Conservation (phyloP, 2,329 filamentous ascomycete genomes). For the Colletotrichum sp. region DNA sequence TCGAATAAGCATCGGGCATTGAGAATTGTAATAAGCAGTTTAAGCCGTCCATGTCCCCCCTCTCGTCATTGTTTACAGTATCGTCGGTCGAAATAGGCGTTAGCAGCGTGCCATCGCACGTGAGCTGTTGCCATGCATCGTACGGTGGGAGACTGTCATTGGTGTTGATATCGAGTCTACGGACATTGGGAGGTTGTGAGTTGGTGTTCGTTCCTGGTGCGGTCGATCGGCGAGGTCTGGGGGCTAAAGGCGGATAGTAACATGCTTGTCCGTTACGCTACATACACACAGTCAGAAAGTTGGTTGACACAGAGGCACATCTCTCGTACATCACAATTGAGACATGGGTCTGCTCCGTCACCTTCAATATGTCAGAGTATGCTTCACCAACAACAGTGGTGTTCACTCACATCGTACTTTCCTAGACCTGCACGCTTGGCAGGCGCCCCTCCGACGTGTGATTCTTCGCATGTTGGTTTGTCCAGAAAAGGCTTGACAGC, state of each 20-base stretch:
- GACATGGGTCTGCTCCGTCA: slow-evolving; percentile 12
- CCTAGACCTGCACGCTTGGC: slow-evolving; percentile 9
- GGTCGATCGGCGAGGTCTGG: background rate
- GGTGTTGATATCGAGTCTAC: background rate
- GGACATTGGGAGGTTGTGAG: background rate
- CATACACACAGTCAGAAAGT: background rate
- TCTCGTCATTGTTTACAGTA: background rate
- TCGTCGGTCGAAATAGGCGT: background rate
- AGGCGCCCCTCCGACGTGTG: slow-evolving; percentile 14
- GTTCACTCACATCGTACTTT: slow-evolving; percentile 15
- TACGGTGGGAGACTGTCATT: background rate
- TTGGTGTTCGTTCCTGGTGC: background rate
- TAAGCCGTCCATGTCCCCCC: background rate
- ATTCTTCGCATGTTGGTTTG: slow-evolving; percentile 3
- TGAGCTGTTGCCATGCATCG: background rate
- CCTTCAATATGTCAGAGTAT: background rate
- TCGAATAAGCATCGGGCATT: background rate
- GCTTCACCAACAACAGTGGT: background rate
- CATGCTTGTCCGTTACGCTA: slow-evolving; percentile 14
- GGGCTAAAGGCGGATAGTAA: slow-evolving; percentile 6
- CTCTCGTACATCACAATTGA: slow-evolving; percentile 9
- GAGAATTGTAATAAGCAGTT: background rate
- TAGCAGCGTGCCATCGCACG: background rate
- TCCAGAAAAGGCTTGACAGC: background rate
- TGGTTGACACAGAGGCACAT: background rate